Base-by-base conservation (phyloP, 2,329 filamentous ascomycete genomes). In the Colletotrichum liaoningense region DNA sequence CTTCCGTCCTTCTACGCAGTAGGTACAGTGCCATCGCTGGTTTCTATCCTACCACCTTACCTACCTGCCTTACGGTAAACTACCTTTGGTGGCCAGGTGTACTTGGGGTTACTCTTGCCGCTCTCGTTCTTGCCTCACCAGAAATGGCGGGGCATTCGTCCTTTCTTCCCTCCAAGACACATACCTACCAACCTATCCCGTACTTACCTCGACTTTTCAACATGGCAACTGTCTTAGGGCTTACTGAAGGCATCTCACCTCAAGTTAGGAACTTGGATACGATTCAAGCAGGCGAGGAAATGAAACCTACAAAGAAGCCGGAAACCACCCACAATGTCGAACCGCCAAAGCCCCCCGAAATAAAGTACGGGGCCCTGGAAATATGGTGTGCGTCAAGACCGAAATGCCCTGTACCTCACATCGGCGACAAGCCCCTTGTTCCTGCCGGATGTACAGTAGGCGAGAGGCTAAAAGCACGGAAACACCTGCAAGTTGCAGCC, bases 401-500 rank as follows among this genome's bases (percentile, higher is more conserved):
- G 59, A 52, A 30, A 26, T 63, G 59, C 59, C 59, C 28, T 54
- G 38, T 56, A 55, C 49, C 49, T 52, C 42, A 35, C 56, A 9
- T 24, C 46, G 57, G 35, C 38, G 64, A 63, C 63, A 58, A 49
- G 28, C 64, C 69, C 55, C 52, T 16, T 59, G 52, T 54, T 57
- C 66, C 59, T 38, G 64, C 64, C 69, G 58, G 64, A 72, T 56
- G 66, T 63, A 73, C 59, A 73, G 66, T 63, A 63, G 55, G 42
- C 46, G 67, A 63, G 67, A 65, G 59, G 60, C 70, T 70, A 73
- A 65, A 33, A 55, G 60, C 67, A 73, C 70, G 66, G 70, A 73
- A 55, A 24, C 62, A 55, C 62, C 30, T 52, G 26, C n/a, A 30
- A 42, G 38, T 63, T 52, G 19, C 42, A 49, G 42, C 42, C 42